Evolutionary conservation across 2,329 filamentous ascomycete species (phyloP), one percentile per base, ranked within the genome.

Genomic region (Apiospora koreana): DNA sequence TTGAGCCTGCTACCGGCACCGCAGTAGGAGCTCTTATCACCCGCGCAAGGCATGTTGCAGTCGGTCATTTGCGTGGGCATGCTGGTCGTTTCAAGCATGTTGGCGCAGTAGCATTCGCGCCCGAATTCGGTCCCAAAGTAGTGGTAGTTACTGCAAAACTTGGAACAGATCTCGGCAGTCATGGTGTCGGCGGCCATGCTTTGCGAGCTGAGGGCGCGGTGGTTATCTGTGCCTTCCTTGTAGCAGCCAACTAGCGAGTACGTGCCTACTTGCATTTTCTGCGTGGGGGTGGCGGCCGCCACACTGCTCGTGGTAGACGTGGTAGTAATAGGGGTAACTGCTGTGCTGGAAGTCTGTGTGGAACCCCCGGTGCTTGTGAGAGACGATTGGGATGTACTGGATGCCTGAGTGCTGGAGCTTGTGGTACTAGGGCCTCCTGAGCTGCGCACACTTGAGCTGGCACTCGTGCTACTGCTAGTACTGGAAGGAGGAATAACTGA

Each of bases 121-220:
- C 85, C 84, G 71, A 85, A 88, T 73, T 88, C 86, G 7, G 85
- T 84, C 2, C 83, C 86, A 79, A 83, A 87, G 73, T 84, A 86
- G 64, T 80, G 77, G 74, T 82, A 87, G 1, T 79, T 80, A 2
- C 80, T 81, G 79, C 85, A 87, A 76, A 83, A 85, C 2, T 72
- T 72, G 79, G 82, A 80, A 75, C 86, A 87, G 54, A 77, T 80
- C 69, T 86, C 84, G 12, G 86, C 77, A 1, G 85, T 87, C 85
- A 87, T 87, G 28, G 78, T 78, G 48, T 87, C 83, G 72, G 85
- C 83, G 25, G 81, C 83, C 67, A 82, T 84, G 5, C 78, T 73
- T 4, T 78, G 79, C 28, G 79, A 83, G 21, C 72, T 69, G 8
- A 88, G 79, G 6, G 86, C 85, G n/a, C 86, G 82, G 10, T 72